A percentile compares a stretch with the other conserved stretches of the same genome.
Conservation (phyloP, 2,329 filamentous ascomycete species). For the Monosporascus cannonballus region DNA sequence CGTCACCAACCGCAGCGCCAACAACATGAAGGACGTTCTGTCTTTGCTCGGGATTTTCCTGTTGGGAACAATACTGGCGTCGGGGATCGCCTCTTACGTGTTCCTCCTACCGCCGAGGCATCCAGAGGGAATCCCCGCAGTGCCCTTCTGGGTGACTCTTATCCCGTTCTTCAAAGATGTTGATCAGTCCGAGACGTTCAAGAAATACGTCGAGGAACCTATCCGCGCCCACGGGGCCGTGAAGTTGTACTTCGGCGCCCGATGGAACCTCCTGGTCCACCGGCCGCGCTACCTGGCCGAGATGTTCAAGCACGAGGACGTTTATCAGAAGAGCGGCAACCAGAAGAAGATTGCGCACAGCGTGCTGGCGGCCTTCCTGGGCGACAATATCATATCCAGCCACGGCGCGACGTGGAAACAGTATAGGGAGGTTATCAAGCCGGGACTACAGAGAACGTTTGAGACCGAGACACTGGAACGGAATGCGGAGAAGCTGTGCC, state of each 20-base stretch:
- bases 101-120: conserved; percentile 18
- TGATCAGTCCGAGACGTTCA: conserved; percentile 36
- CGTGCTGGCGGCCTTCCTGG: conserved; percentile 30
- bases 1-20: too few species aligned
- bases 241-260: conserved; percentile 41
- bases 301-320: conserved; percentile 27
- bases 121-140: conserved; percentile 32
- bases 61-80: too few species aligned
- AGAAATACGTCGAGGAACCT: conserved; percentile 31
- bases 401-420: conserved; percentile 7
- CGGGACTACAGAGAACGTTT: conserved; percentile 15
- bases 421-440: conserved; percentile 24
- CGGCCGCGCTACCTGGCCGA: conserved; percentile 37
- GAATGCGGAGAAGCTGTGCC: conserved; percentile 18
- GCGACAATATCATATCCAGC: conserved; percentile 27
- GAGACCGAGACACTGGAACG: conserved; percentile 13
- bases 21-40: too few species aligned
- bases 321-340: conserved; percentile 33
- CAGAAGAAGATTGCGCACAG: conserved; percentile 34
- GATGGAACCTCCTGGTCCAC: conserved; percentile 42
- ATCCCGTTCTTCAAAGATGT: conserved; percentile 35
- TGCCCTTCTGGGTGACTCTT: conserved; percentile 38
- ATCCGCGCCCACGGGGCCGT: conserved; percentile 37
- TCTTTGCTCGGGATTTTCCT: too few species aligned
- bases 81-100: too few species aligned